These are phyloP conservation scores for Cardiospermum halicacabum DNA, from an alignment of 345 rosid species.

Conservation along the genomic window DNA sequence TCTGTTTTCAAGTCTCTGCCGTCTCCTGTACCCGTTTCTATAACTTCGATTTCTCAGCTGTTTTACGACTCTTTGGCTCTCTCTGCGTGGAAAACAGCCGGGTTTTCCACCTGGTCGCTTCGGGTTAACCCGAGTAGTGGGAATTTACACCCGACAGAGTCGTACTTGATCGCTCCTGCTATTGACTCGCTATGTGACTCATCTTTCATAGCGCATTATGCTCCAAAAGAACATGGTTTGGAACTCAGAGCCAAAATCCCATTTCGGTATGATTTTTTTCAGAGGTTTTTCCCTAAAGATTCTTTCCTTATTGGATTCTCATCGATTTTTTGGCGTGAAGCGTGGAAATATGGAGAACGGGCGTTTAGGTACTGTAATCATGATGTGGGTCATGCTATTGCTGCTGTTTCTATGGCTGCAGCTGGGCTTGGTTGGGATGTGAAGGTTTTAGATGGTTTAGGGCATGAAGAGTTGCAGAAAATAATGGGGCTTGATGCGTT, in stretches of 20 bases:
- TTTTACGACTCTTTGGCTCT: slow-evolving; percentile 79
- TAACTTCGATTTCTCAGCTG: slow-evolving; percentile 56
- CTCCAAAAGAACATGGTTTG: slow-evolving; percentile 71
- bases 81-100: slow-evolving; percentile 86
- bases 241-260: slow-evolving; percentile 71
- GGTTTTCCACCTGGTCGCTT: slow-evolving; percentile 83
- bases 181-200: slow-evolving; percentile 41
- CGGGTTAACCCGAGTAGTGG: slow-evolving; percentile 97
- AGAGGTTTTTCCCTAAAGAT: slow-evolving; percentile 38
- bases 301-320: slow-evolving; percentile 66
- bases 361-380: slow-evolving; percentile 85
- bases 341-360: slow-evolving; percentile 93
- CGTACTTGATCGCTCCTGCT: slow-evolving; percentile 67
- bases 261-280: slow-evolving; percentile 28
- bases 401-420: slow-evolving; percentile 69
- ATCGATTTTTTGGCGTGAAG: slow-evolving; percentile 90
- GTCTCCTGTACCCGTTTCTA: slow-evolving; percentile 47
- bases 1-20: slow-evolving; percentile 59
- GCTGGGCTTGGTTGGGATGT: slow-evolving; percentile 87
- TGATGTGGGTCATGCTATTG: slow-evolving; percentile 85
- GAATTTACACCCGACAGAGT: slow-evolving; percentile 78
- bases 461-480: slow-evolving; percentile 48
- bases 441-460: slow-evolving; percentile 81
- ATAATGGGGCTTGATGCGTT: slow-evolving; percentile 51
- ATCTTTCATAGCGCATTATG: slow-evolving; percentile 72